Evolutionary conservation across 108 stramenopile species (phyloP).

Genomic region (Thalassiosira profunda): DNA sequence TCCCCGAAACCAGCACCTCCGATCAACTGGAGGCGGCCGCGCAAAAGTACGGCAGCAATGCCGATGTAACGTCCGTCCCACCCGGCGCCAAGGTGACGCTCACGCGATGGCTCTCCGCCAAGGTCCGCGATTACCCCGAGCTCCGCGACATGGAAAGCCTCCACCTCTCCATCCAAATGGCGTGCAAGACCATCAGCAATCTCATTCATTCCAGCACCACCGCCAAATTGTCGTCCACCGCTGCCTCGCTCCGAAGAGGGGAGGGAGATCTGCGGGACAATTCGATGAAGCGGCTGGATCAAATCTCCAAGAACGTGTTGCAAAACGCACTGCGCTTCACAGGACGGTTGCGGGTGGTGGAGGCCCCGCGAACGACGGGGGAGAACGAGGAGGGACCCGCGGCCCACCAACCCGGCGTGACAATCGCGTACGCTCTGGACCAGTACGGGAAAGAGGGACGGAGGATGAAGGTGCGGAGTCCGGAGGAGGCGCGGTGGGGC

Average conservation of each 20-base stretch:
- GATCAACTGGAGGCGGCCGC: slow-evolving; percentile 17
- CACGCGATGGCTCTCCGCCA: slow-evolving; percentile 44
- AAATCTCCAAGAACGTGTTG: slow-evolving; percentile 95
- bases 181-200: slow-evolving; percentile 96
- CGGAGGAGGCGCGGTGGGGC: slow-evolving; percentile 29
- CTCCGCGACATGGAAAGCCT: slow-evolving; percentile 73
- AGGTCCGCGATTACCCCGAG: slow-evolving; percentile 55
- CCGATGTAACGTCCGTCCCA: background rate
- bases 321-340: slow-evolving; percentile 94
- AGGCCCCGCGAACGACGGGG: slow-evolving; percentile 54
- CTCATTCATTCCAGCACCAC: slow-evolving; percentile 77
- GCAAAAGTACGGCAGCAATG: slow-evolving; percentile 1
- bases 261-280: slow-evolving; percentile 77
- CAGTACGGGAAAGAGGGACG: slow-evolving; percentile 26
- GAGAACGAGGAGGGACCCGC: slow-evolving; percentile 56
- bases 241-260: background rate
- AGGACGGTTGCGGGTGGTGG: slow-evolving; percentile 75
- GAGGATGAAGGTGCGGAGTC: background rate
- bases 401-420: slow-evolving; percentile 87
- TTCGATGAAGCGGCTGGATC: slow-evolving; percentile 97
- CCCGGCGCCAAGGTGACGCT: slow-evolving; percentile 42
- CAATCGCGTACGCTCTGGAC: slow-evolving; percentile 84
- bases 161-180: slow-evolving; percentile 85
- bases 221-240: slow-evolving; percentile 23
- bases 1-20: background rate